These are phyloP conservation scores for Sclerotinia trifoliorum DNA, from an alignment of 2,329 filamentous ascomycete species.

Conservation along the genomic window DNA sequence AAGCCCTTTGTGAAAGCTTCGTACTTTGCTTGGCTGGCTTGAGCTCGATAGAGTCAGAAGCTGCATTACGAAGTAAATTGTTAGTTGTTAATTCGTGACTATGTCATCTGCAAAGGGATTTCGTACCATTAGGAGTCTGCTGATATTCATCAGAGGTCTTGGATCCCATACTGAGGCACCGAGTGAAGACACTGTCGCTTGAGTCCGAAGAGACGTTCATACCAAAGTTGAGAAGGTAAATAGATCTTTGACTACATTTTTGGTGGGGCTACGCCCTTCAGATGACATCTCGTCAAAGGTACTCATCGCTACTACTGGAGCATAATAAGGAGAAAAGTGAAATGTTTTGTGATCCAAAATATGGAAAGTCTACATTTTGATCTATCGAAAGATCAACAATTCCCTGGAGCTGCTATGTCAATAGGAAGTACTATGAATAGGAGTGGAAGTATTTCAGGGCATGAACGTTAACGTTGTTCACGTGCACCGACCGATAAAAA, in stretches of 20 bases:
- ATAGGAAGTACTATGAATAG: too few species aligned
- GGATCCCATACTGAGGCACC: slow-evolving; percentile 8
- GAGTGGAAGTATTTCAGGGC: too few species aligned
- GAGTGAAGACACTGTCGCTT: neutral
- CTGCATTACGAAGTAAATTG: slow-evolving; percentile 21
- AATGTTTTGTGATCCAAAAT: neutral
- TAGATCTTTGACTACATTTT: neutral
- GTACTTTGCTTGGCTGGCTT: slow-evolving; percentile 26
- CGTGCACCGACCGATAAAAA: too few species aligned
- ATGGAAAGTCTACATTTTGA: neutral
- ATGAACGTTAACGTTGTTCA: too few species aligned
- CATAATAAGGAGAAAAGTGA: neutral
- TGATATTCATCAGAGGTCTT: slow-evolving; percentile 13
- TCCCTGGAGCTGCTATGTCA: too few species aligned
- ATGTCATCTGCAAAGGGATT: neutral
- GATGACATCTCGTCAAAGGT: neutral
- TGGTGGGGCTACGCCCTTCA: slow-evolving; percentile 1
- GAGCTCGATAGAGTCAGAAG: slow-evolving; percentile 28
- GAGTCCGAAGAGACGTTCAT: neutral
- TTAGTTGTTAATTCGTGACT: slow-evolving; percentile 1
- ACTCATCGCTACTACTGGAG: neutral
- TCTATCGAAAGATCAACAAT: neutral
- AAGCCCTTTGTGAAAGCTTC: slow-evolving; percentile 24
- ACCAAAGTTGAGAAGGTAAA: neutral
- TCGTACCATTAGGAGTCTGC: slow-evolving; percentile 28